These are phyloP conservation scores for Cordyceps fumosorosea DNA, from an alignment of 2,329 filamentous ascomycete species.

Conservation along the genomic window DNA sequence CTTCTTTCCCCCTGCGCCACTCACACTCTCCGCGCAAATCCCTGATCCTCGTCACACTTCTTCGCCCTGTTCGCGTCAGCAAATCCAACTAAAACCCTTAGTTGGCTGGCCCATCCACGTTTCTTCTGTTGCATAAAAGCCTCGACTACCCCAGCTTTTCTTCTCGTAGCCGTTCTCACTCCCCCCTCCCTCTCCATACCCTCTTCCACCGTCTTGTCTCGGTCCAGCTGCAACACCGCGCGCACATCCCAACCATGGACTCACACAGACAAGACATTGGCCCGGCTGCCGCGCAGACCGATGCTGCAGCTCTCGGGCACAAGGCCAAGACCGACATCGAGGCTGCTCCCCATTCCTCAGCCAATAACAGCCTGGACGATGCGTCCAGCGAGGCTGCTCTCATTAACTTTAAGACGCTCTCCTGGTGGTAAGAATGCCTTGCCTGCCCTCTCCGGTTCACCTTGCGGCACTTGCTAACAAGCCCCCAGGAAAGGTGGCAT, in stretches of 20 bases:
- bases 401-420: slow-evolving; percentile 32
- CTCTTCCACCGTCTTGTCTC: background rate
- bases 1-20: background rate
- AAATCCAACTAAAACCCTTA: background rate
- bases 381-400: slow-evolving; percentile 8
- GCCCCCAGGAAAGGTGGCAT: slow-evolving; percentile 36
- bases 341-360: background rate
- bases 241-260: background rate
- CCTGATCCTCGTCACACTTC: background rate
- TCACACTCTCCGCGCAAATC: background rate
- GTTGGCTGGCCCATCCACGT: background rate
- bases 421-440: slow-evolving; percentile 29
- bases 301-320: background rate
- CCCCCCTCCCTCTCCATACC: background rate
- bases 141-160: slow-evolving; percentile 4
- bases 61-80: slow-evolving; percentile 1
- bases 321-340: slow-evolving; percentile 3
- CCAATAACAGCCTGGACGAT: slow-evolving; percentile 2
- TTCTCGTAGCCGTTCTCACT: background rate
- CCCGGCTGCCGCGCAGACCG: background rate
- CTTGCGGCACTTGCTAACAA: background rate
- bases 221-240: background rate
- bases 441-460: background rate
- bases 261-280: slow-evolving; percentile 8
- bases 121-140: background rate